phyloP scores from a whole-genome alignment of 1,284 basidiomycete genomes.

The Sparassis latifolia region DNA sequence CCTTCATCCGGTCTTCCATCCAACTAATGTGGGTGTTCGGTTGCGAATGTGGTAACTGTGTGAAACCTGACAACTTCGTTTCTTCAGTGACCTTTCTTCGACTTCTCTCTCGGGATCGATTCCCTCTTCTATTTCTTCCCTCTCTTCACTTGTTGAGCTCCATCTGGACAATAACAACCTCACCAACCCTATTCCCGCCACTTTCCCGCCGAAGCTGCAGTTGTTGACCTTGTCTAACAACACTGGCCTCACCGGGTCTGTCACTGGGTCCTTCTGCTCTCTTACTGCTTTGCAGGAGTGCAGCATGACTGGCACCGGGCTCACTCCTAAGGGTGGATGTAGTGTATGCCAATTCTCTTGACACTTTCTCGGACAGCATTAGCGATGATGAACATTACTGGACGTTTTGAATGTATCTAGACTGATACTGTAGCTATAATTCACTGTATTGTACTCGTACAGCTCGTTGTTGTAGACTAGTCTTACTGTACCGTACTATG shows the following conservation, averaged over 20 bases:
- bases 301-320: slow-evolving; percentile 24
- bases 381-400: too few species aligned
- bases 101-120: slow-evolving; percentile 23
- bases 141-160: slow-evolving; percentile 23
- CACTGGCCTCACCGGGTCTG: slow-evolving; percentile 19
- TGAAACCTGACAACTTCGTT: not conserved
- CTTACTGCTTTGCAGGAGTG: slow-evolving; percentile 23
- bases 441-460: too few species aligned
- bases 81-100: slow-evolving; percentile 24
- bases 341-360: slow-evolving; percentile 19
- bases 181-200: slow-evolving; percentile 17
- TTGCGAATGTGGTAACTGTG: too few species aligned
- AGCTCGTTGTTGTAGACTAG: too few species aligned
- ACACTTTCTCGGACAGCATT: not conserved
- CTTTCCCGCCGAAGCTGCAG: slow-evolving; percentile 24
- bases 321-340: slow-evolving; percentile 20
- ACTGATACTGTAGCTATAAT: too few species aligned
- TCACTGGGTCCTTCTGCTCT: slow-evolving; percentile 24
- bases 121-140: slow-evolving; percentile 21
- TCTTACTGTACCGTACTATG: too few species aligned
- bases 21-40: slow-evolving; percentile 28
- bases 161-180: slow-evolving; percentile 27
- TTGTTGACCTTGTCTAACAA: slow-evolving; percentile 24
- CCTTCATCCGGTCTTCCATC: slow-evolving; percentile 29
- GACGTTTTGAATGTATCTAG: too few species aligned